These are phyloP conservation scores for Tuctoria greenei DNA, from an alignment of 176 grass and related monocot species.

Conservation along the genomic window DNA sequence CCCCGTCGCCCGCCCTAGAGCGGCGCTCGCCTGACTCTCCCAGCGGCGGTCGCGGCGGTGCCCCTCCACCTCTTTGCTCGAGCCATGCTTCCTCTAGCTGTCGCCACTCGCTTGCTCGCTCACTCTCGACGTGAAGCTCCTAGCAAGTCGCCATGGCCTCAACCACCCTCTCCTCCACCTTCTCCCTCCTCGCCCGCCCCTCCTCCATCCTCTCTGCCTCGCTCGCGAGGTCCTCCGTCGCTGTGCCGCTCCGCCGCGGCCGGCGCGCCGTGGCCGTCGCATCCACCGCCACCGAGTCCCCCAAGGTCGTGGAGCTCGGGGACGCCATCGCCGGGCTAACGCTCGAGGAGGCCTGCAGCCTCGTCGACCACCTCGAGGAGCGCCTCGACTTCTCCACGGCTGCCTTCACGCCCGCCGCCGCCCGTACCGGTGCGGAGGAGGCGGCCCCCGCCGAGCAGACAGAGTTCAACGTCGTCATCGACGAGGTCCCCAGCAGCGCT, in stretches of 20 bases:
- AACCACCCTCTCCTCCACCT: constrained; percentile 55
- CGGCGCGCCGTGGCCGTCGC: constrained; percentile 35
- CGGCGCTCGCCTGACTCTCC: too few relatives aligned
- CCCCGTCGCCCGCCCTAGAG: too few relatives aligned
- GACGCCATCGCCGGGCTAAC: constrained; percentile 71
- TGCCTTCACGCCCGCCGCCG: constrained; percentile 60
- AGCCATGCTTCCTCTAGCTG: not conserved
- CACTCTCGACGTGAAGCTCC: constrained; percentile 13
- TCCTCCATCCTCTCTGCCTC: constrained; percentile 15
- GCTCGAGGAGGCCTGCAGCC: constrained; percentile 71
- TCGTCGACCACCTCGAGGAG: constrained; percentile 80
- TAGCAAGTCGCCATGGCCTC: constrained; percentile 42
- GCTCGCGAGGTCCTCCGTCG: constrained; percentile 23
- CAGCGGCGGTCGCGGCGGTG: too few relatives aligned
- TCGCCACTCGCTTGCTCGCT: not conserved
- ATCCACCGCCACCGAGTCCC: constrained; percentile 34
- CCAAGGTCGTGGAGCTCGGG: constrained; percentile 70
- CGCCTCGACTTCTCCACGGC: constrained; percentile 73
- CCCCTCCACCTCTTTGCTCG: too few relatives aligned
- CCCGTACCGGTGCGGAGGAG: constrained; percentile 36
- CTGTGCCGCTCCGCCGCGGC: constrained; percentile 3
- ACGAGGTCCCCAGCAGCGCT: constrained; percentile 74
- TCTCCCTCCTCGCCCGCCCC: constrained; percentile 51
- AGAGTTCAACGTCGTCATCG: constrained; percentile 84
- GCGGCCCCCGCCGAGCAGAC: constrained; percentile 59